Base-by-base conservation (phyloP, 2,329 filamentous ascomycete genomes). In the Tolypocladium tropicale region DNA sequence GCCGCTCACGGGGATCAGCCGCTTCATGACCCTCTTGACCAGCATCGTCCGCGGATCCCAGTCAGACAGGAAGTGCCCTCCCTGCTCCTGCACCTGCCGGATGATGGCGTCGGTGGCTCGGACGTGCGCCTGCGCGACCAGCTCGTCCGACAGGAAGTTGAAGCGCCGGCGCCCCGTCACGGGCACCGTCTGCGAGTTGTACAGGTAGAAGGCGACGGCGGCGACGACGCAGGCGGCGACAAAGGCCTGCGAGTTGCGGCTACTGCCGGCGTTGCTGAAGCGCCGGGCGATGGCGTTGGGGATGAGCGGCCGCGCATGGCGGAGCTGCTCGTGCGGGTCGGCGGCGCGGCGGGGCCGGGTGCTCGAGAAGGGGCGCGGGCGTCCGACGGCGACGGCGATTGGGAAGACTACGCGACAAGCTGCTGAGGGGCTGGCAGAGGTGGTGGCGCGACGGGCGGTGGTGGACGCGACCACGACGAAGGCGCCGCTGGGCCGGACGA, bases 121-220 rank as follows among this genome's bases (percentile, higher is more conserved):
- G 30, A 61, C 55, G 48, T 69, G 61, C 23, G 64, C 58, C 56
- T 78, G 71, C 59, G 78, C 72, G 63, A 85, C 83, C 64, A 83
- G 75, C 56, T 76, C 68, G 52, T 79, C 76, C 54, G 89, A 83
- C 6, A 76, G 68, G 25, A 76, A 74, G 68, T 91, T 92, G 78
- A 93, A 93, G 37, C 89, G 80, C 63, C 77, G 76, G 10, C 89
- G 81, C 0, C 86, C 85, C 6, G 84, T 87, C 7, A 90, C 79
- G 2, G 88, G 88, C 16, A 92, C 88, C 34, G 79, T 80, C 68
- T 93, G 85, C 46, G 89, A 74, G 66, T 91, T 86, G 65, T 73
- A 77, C 55, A 84, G 74, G 73, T 90, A 91, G 67, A 90, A 84
- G 10, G 67, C 65, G 2, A 76, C 64, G 4, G 78, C 80, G 48